Base-by-base conservation (phyloP, 2,329 filamentous ascomycete genomes). In the Nothophaeocryptopus gaeumannii region DNA sequence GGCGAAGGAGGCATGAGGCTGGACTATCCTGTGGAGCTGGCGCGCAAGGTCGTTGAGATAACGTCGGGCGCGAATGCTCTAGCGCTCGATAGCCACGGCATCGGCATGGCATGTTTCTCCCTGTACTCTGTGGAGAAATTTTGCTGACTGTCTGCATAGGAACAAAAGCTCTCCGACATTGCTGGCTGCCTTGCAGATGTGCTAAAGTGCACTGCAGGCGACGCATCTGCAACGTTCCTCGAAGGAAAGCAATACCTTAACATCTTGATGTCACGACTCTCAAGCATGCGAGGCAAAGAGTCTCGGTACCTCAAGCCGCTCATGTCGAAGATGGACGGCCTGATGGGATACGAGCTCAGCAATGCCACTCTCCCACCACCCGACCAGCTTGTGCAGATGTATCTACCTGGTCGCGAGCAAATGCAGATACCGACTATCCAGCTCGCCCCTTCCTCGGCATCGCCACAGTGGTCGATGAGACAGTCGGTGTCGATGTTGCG, bases 141-240 rank as follows among this genome's bases (percentile, higher is more conserved):
- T 29, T 39, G 45, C 59, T 61, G 14, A 61, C 43, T 20, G 29
- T 20, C 5, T 39, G 11, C 5, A n/a, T 41, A 67, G 65, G 65
- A 69, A 50, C 66, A 69, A 47, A 69, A 69, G 49, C 56, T 69
- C 8, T 65, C 61, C 11, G 65, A 69, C 51, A 67, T 69, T 29
- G 65, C 65, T 8, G 63, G 63, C 35, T 69, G 66, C 39, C 63
- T 69, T 7, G 65, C 65, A 3, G 66, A 69, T 45, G 66, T 69
- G 1, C 54, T 69, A n/a, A 58, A 59, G 30, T 68, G 66, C 50
- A 67, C 65, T 9, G 64, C 63, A 20, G 66, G 64, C 39, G 66
- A 68, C 45, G 61, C 55, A 3, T 66, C 63, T 5, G 46, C 59
- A 2, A 65, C 65, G 2, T 66, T 66, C 42, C 43, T 59, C 13